Evolutionary conservation across 352 stramenopile genomes (phyloP).

Genomic region (Thalassiosira pacifica): DNA sequence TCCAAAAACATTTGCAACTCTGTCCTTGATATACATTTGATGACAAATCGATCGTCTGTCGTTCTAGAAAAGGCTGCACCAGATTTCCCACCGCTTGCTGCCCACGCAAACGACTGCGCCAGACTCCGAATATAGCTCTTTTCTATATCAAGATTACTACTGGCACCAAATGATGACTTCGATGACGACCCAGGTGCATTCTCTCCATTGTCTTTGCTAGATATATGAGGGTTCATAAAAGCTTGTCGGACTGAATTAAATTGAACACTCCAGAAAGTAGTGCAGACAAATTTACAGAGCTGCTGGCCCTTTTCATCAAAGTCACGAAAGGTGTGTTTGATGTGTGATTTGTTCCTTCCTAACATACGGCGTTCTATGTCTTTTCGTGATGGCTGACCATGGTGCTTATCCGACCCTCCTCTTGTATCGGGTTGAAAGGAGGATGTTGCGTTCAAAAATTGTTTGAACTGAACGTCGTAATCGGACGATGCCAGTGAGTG

Average conservation of each 20-base stretch:
- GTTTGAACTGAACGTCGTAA: constrained; percentile 86
- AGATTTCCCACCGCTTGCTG: constrained; percentile 96
- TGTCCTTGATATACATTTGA: constrained; percentile 97
- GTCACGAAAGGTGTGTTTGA: constrained; percentile 89
- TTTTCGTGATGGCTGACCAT: constrained; percentile 63
- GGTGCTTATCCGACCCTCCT: constrained; percentile 66
- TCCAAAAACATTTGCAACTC: constrained; percentile 97
- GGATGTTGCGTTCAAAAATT: constrained; percentile 59
- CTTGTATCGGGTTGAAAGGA: constrained; percentile 49
- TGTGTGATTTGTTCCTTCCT: constrained; percentile 86
- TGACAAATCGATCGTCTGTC: constrained; percentile 95
- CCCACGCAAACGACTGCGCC: constrained; percentile 88
- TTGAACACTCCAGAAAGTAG: constrained; percentile 90
- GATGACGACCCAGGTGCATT: constrained; percentile 48
- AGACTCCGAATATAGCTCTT: constrained; percentile 85
- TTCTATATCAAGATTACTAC: constrained; percentile 79
- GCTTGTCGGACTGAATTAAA: constrained; percentile 89
- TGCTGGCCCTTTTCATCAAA: constrained; percentile 87
- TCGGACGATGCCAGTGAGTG: constrained; percentile 94
- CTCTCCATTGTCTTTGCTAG: constrained; percentile 67
- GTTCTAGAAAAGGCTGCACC: constrained; percentile 96
- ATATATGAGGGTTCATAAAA: constrained; percentile 74
- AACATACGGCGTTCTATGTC: constrained; percentile 86
- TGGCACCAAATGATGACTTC: constrained; percentile 46
- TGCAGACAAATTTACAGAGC: constrained; percentile 90